phyloP scores from a whole-genome alignment of 257 asterid species.

The Gentiana straminea region DNA sequence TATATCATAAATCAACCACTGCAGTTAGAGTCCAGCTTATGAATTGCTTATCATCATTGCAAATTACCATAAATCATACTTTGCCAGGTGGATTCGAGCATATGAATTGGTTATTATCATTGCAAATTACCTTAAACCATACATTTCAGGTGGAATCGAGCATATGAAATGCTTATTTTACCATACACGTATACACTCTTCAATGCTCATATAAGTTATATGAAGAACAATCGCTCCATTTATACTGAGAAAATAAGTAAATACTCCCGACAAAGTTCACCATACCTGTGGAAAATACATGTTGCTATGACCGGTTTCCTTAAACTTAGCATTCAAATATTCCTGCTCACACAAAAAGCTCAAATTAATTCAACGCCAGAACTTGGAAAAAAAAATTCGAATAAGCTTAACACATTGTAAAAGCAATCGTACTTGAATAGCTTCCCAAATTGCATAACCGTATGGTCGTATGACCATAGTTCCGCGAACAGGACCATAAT shows the following conservation, averaged over 20 bases:
- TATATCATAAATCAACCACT: no score
- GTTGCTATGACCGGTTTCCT: constrained; percentile 98
- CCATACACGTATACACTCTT: no score
- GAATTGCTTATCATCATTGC: no score
- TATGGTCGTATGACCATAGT: constrained; percentile 99
- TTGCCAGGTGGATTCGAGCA: no score
- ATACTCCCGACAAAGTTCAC: constrained; percentile 1
- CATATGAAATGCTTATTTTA: no score
- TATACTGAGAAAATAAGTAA: not conserved
- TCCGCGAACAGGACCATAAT: constrained; percentile 98
- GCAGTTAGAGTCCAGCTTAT: no score
- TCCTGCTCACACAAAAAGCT: constrained; percentile 49
- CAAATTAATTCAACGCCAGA: not conserved
- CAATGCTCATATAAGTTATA: no score
- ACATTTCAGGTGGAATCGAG: no score
- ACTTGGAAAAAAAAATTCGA: not conserved
- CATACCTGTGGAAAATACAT: constrained; percentile 96
- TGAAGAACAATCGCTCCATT: not conserved
- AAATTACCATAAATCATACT: no score
- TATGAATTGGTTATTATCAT: no score
- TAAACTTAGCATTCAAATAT: constrained; percentile 82
- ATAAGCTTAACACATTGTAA: not conserved
- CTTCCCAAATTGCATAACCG: constrained; percentile 98
- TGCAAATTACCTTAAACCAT: no score
- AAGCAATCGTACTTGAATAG: constrained; percentile 62